Conservation (phyloP, 164 flowering plant genomes). For the Magnolia changhungtana region DNA sequence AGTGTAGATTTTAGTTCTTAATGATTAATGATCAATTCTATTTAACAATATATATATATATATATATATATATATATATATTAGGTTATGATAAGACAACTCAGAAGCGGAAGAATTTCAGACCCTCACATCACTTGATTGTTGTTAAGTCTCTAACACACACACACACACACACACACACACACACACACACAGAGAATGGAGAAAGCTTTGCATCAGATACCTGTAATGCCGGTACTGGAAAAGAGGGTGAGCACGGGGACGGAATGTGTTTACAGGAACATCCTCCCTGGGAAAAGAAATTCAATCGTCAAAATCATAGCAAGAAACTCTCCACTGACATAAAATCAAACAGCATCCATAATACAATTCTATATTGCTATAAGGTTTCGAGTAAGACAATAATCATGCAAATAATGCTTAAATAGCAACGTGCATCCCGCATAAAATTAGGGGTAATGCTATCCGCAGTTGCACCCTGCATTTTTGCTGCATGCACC, state of each 20-base stretch:
- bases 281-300: slow-evolving; percentile 73
- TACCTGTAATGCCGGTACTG: slow-evolving; percentile 99
- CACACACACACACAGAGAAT: neutral
- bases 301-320: neutral
- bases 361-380: neutral
- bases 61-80: no score
- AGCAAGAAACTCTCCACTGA: neutral
- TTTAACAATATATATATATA: no score
- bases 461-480: neutral
- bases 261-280: slow-evolving; percentile 75
- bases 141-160: no score
- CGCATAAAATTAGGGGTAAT: neutral
- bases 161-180: no score
- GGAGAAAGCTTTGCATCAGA: neutral
- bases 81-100: no score
- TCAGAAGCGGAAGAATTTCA: no score
- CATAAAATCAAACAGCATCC: neutral
- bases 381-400: neutral
- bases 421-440: neutral
- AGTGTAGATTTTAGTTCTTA: no score
- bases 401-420: neutral
- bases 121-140: no score
- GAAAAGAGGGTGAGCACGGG: slow-evolving; percentile 79
- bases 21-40: no score
- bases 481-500: neutral